phyloP scores from a whole-genome alignment of 495 filamentous ascomycete species.

The Penicillium arizonense region DNA sequence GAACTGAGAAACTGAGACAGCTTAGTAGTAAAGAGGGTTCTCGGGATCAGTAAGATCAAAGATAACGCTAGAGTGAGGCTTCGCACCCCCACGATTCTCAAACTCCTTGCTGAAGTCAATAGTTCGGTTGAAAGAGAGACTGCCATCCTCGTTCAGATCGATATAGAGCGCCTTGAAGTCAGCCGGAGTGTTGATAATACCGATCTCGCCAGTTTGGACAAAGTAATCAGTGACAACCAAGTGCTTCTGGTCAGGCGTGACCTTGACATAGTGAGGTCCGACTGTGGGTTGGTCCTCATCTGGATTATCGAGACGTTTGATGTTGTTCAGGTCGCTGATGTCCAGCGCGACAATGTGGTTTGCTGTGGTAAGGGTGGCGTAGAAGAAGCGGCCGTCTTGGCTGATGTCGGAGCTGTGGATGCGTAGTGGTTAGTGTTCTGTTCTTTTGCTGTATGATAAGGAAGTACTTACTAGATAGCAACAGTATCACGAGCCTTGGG shows the following conservation, averaged over 20 bases:
- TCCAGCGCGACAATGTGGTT: slow-evolving; percentile 65
- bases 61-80: slow-evolving; percentile 58
- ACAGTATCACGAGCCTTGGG: slow-evolving; percentile 52
- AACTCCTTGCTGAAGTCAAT: slow-evolving; percentile 57
- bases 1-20: background rate
- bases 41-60: slow-evolving; percentile 57
- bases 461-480: slow-evolving; percentile 52
- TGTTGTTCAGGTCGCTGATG: slow-evolving; percentile 58
- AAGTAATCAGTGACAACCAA: slow-evolving; percentile 65
- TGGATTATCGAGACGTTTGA: slow-evolving; percentile 60
- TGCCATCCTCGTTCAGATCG: slow-evolving; percentile 54
- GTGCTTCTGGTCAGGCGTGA: slow-evolving; percentile 63
- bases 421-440: slow-evolving; percentile 2
- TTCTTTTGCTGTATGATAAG: background rate
- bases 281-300: slow-evolving; percentile 56
- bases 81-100: slow-evolving; percentile 53
- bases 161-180: slow-evolving; percentile 64
- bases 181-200: slow-evolving; percentile 60
- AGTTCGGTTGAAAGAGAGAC: slow-evolving; percentile 54
- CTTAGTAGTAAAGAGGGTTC: slow-evolving; percentile 40
- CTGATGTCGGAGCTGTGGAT: slow-evolving; percentile 54
- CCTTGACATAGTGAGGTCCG: slow-evolving; percentile 63
- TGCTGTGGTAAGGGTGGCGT: slow-evolving; percentile 60
- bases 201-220: slow-evolving; percentile 61
- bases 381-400: slow-evolving; percentile 56